These are phyloP conservation scores for Geotrichum ghanense DNA, from an alignment of 805 yeast species.

Conservation along the genomic window DNA sequence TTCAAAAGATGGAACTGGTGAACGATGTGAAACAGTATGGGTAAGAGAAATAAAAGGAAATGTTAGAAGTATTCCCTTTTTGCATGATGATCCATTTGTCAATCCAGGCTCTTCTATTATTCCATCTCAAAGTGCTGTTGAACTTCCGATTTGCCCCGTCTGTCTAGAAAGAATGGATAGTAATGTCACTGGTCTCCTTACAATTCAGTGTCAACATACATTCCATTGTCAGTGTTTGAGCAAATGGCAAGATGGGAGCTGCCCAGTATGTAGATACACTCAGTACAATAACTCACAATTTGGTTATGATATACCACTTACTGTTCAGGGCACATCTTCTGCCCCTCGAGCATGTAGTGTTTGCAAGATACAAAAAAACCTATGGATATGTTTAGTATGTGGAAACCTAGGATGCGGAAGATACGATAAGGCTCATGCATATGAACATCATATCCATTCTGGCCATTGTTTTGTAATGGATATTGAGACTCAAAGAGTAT, in stretches of 20 bases:
- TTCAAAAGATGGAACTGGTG: slow-evolving; percentile 80
- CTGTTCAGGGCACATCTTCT: background rate
- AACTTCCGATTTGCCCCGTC: slow-evolving; percentile 87
- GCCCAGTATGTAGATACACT: slow-evolving; percentile 85
- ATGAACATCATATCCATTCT: slow-evolving; percentile 64
- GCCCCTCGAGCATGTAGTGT: slow-evolving; percentile 15
- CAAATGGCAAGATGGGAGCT: slow-evolving; percentile 81
- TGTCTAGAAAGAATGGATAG: slow-evolving; percentile 84
- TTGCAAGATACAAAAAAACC: slow-evolving; percentile 49
- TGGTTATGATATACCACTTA: slow-evolving; percentile 8
- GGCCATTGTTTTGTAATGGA: slow-evolving; percentile 92
- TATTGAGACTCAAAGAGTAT: slow-evolving; percentile 67
- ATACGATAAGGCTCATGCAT: slow-evolving; percentile 76
- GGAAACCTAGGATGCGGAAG: slow-evolving; percentile 91
- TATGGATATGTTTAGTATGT: slow-evolving; percentile 86
- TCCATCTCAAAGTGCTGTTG: slow-evolving; percentile 30
- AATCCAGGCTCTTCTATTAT: slow-evolving; percentile 10
- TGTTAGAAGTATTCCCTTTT: slow-evolving; percentile 45
- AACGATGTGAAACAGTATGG: slow-evolving; percentile 64
- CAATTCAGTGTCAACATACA: slow-evolving; percentile 88
- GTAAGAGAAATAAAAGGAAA: slow-evolving; percentile 48
- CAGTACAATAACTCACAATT: slow-evolving; percentile 5
- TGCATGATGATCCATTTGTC: slow-evolving; percentile 57
- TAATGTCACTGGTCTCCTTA: slow-evolving; percentile 64
- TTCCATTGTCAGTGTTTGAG: slow-evolving; percentile 83